Base-by-base conservation (phyloP, 2,329 filamentous ascomycete genomes). In the Talaromyces sp. region DNA sequence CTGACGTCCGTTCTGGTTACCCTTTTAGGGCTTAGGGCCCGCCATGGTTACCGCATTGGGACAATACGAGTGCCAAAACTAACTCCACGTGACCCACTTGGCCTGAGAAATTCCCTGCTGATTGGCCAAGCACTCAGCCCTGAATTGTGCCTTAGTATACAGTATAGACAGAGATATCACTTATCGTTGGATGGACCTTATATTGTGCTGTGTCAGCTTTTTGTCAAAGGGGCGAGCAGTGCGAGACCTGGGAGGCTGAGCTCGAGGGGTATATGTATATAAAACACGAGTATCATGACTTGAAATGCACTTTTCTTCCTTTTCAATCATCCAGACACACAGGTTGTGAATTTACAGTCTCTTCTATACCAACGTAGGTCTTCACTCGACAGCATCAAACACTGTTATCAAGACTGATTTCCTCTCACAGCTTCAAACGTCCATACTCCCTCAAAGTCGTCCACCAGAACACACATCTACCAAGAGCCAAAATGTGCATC, bases 401-500 rank as follows among this genome's bases (percentile, higher is more conserved):
- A 3, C 16, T 5, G 24, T 16, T 50, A 5, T 27, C 10, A 8
- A 47, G 47, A 13, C 50, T 54, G 16, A 54, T 54, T 33, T 35
- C 27, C 2, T 7, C 19, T 35, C 31, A 54, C 27, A 54, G 54
- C 7, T 22, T 58, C 54, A 24, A 58, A 11, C 14, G 14, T 6
- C 27, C 14, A n/a, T 41, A 56, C 35, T 13, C 19, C 3, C 13
- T n/a, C 48, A 1, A 27, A n/a, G 11, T 24, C 47, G 31, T 13
- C 27, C 27, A 54, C 31, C 50, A 54, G 22, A 22, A 22, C 22
- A 52, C 11, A 31, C 33, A 37, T 22, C n/a, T 41, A 24, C 54
- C n/a, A 41, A 58, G 7, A 27, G 8, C 6, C 54, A 58, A 58
- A 58, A 58, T 58, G 54, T 58, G 54, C 35, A 13, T 58, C 35